These are phyloP conservation scores for Forsythia viridissima DNA, from an alignment of 257 asterid species.

Conservation along the genomic window DNA sequence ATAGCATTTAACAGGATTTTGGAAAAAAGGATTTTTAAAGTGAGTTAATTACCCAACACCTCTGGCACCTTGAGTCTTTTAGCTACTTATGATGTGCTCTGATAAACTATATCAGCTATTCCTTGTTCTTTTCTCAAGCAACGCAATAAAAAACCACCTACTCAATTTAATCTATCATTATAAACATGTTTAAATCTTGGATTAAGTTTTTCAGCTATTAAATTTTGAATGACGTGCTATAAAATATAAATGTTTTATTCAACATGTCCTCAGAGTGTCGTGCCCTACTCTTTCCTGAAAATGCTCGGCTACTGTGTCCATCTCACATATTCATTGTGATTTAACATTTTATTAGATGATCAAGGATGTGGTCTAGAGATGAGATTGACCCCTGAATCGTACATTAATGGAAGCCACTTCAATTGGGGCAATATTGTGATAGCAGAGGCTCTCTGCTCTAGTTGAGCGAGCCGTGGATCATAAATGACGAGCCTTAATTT, in stretches of 20 bases:
- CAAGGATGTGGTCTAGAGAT: background rate
- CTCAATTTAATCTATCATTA: background rate
- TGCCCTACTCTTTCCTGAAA: background rate
- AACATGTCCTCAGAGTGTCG: background rate
- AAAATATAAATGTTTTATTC: background rate
- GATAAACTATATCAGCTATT: background rate
- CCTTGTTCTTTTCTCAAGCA: background rate
- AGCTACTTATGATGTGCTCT: background rate
- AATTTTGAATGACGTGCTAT: background rate
- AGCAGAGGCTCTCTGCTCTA: background rate
- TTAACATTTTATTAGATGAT: background rate
- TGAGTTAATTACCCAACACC: background rate
- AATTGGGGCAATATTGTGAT: background rate
- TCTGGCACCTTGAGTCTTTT: background rate
- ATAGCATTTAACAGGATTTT: background rate
- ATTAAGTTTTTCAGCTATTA: background rate
- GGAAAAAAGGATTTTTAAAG: background rate
- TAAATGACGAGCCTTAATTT: background rate
- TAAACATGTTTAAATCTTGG: background rate
- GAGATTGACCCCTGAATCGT: constrained; percentile 1
- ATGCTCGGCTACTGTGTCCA: background rate
- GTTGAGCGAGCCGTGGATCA: background rate
- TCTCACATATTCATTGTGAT: background rate
- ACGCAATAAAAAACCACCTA: background rate
- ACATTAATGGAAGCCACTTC: background rate